These are phyloP conservation scores for Clavispora fructus DNA, from an alignment of 805 yeast genomes.

Conservation along the genomic window DNA sequence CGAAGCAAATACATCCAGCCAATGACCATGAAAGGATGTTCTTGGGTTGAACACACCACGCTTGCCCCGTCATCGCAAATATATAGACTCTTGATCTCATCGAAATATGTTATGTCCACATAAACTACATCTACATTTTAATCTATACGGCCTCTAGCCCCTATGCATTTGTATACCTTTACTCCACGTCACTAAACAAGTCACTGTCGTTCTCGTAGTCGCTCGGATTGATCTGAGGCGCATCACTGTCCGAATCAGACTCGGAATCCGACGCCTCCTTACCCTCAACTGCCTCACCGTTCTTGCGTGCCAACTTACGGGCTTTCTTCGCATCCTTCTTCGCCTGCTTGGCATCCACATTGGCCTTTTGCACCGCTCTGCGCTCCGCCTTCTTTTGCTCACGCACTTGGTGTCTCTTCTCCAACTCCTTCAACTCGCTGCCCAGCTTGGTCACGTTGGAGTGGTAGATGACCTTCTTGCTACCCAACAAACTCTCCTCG, in stretches of 20 bases:
- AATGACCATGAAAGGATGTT: too few species aligned
- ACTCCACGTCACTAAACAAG: conserved; percentile 36
- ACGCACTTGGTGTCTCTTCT: conserved; percentile 59
- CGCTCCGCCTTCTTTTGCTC: conserved; percentile 63
- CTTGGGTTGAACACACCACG: too few species aligned
- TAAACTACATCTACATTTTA: too few species aligned
- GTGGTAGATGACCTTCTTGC: conserved; percentile 86
- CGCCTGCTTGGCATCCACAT: conserved; percentile 69
- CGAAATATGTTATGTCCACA: too few species aligned
- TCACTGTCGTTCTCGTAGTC: conserved; percentile 50
- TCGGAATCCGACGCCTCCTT: conserved; percentile 21
- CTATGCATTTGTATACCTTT: conserved; percentile 1
- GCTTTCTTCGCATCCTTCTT: conserved; percentile 69
- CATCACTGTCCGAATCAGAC: conserved; percentile 18
- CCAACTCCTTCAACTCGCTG: conserved; percentile 56
- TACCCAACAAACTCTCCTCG: conserved; percentile 81
- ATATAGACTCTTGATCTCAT: too few species aligned
- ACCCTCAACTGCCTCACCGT: conserved; percentile 20
- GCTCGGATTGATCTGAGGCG: conserved; percentile 33
- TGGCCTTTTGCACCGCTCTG: conserved; percentile 71
- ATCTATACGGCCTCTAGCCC: background rate
- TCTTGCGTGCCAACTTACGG: conserved; percentile 54
- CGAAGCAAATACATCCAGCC: background rate
- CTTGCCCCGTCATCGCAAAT: too few species aligned
- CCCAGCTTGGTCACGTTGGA: conserved; percentile 59